Percentiles rank a stretch among this genome's conserved stretches.
These are phyloP conservation scores for Lachnellula arida DNA, from an alignment of 2,329 filamentous ascomycete genomes.

Conservation along the genomic window DNA sequence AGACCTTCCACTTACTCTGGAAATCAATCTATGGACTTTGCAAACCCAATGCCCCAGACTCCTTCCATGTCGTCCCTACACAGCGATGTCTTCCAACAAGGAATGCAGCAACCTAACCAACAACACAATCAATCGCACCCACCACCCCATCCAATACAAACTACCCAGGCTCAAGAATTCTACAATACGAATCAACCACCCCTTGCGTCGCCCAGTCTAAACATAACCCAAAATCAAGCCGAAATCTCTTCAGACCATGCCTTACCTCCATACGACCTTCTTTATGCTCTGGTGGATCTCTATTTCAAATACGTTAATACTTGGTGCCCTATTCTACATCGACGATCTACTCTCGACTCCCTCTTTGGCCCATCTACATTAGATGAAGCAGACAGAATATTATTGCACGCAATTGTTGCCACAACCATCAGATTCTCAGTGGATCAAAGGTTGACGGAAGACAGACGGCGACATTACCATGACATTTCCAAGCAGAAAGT, in stretches of 20 bases:
- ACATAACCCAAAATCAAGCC: slow-evolving; percentile 43
- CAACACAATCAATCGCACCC: slow-evolving; percentile 17
- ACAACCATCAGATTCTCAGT: slow-evolving; percentile 81
- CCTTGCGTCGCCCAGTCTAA: slow-evolving; percentile 54
- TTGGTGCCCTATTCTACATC: slow-evolving; percentile 87
- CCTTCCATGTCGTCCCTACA: slow-evolving; percentile 41
- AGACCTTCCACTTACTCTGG: slow-evolving; percentile 49
- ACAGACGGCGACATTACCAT: slow-evolving; percentile 71
- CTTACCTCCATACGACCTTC: slow-evolving; percentile 68
- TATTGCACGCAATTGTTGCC: slow-evolving; percentile 84
- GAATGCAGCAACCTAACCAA: slow-evolving; percentile 34
- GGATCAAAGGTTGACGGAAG: slow-evolving; percentile 68
- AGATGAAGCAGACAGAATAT: slow-evolving; percentile 75
- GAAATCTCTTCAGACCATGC: slow-evolving; percentile 56
- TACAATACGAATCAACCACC: slow-evolving; percentile 33
- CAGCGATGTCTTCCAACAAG: slow-evolving; percentile 45
- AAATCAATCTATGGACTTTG: slow-evolving; percentile 47
- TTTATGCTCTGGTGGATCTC: slow-evolving; percentile 68
- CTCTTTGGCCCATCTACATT: slow-evolving; percentile 73
- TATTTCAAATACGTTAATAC: slow-evolving; percentile 79
- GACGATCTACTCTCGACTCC: slow-evolving; percentile 73
- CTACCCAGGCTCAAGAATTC: slow-evolving; percentile 30
- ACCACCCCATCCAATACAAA: slow-evolving; percentile 10
- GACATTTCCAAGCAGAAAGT: slow-evolving; percentile 80
- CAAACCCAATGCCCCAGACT: slow-evolving; percentile 38